A percentile compares a stretch with the other conserved stretches of the same genome.
Evolutionary conservation across 805 yeast species (phyloP).

Genomic region (Candida rishiriensis): DNA sequence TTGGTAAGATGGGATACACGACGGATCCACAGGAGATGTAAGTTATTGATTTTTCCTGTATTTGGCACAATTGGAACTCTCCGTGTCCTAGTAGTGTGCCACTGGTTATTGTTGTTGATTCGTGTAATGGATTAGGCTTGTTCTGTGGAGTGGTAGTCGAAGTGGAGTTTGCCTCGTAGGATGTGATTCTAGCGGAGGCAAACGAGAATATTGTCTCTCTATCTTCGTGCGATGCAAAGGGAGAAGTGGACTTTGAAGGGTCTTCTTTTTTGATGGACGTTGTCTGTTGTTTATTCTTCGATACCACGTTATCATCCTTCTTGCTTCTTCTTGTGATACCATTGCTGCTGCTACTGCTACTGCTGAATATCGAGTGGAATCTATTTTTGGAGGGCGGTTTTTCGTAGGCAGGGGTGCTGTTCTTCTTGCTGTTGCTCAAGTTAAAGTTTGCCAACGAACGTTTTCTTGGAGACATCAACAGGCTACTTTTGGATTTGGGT

Average conservation of each 20-base stretch:
- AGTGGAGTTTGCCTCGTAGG: slow-evolving; percentile 7
- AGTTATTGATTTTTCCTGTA: slow-evolving; percentile 48
- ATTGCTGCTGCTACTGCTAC: no score
- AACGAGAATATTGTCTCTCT: slow-evolving; percentile 7
- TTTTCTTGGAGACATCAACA: slow-evolving; percentile 11
- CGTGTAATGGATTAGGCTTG: neutral
- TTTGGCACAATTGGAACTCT: slow-evolving; percentile 51
- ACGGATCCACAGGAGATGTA: slow-evolving; percentile 66
- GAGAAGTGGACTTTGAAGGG: no score
- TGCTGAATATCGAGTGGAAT: slow-evolving; percentile 12
- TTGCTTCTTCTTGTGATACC: slow-evolving; percentile 5
- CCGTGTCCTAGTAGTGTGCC: slow-evolving; percentile 62
- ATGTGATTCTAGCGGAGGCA: slow-evolving; percentile 12
- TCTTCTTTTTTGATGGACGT: no score
- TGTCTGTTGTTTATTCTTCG: neutral
- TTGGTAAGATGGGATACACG: slow-evolving; percentile 70
- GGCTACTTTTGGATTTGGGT: neutral
- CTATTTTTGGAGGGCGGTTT: slow-evolving; percentile 7
- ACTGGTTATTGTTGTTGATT: slow-evolving; percentile 2
- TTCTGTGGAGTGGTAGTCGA: no score
- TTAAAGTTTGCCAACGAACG: slow-evolving; percentile 4
- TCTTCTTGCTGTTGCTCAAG: neutral
- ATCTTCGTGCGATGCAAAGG: slow-evolving; percentile 4
- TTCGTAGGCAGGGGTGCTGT: neutral
- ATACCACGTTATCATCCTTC: slow-evolving; percentile 1